Percentiles rank a stretch among this genome's conserved stretches.
phyloP scores from a whole-genome alignment of 2,329 filamentous ascomycete species.

The Ophiostoma sp. region DNA sequence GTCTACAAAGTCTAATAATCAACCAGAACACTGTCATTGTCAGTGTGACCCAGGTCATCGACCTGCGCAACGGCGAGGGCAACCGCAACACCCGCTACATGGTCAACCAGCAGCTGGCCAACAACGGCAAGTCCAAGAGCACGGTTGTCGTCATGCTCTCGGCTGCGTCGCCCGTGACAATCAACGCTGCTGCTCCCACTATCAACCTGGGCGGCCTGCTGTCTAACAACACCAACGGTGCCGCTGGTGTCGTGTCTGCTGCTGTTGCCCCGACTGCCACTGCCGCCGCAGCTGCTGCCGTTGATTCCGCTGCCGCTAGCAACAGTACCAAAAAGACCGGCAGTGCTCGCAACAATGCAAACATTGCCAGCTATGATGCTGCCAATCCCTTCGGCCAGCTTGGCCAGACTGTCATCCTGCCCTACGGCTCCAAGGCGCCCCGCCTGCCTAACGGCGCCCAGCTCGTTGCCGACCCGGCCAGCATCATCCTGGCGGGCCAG shows the following conservation, averaged over 20 bases:
- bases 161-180: slow-evolving; percentile 36
- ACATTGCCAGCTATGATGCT: slow-evolving; percentile 31
- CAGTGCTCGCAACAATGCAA: background rate
- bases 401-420: slow-evolving; percentile 36
- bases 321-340: background rate
- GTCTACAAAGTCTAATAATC: background rate
- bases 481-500: slow-evolving; percentile 37
- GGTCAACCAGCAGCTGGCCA: slow-evolving; percentile 38
- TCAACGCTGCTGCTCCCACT: slow-evolving; percentile 31
- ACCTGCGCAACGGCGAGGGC: slow-evolving; percentile 32
- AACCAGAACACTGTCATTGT: slow-evolving; percentile 36
- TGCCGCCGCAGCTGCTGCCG: background rate
- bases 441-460: slow-evolving; percentile 31
- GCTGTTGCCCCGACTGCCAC: slow-evolving; percentile 26
- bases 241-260: slow-evolving; percentile 21
- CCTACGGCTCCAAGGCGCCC: slow-evolving; percentile 33
- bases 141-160: slow-evolving; percentile 39
- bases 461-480: slow-evolving; percentile 37
- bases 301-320: background rate
- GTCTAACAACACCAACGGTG: slow-evolving; percentile 17
- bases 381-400: slow-evolving; percentile 35
- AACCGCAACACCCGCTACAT: slow-evolving; percentile 36
- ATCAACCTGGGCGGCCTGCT: slow-evolving; percentile 27
- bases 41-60: slow-evolving; percentile 36
- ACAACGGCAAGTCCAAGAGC: slow-evolving; percentile 36